These are phyloP conservation scores for Acidiella bohemica DNA, from an alignment of 495 filamentous ascomycete genomes.

Conservation along the genomic window DNA sequence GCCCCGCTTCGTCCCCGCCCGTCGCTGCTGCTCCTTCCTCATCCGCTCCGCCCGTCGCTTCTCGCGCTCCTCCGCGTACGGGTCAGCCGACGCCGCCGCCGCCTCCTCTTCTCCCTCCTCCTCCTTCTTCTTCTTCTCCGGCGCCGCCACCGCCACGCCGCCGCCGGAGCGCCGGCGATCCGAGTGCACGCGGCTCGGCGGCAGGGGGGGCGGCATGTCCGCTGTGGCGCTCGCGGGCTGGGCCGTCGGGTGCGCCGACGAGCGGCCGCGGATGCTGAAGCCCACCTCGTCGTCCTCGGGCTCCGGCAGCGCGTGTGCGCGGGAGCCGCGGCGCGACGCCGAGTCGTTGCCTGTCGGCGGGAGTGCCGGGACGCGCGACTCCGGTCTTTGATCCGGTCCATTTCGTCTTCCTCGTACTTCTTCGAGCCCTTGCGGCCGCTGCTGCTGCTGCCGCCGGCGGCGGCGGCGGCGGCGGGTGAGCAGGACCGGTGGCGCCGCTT, in stretches of 20 bases:
- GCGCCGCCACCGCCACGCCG: no score
- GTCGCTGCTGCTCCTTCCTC: constrained; percentile 48
- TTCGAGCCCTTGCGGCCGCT: no score
- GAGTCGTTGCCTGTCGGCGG: constrained; percentile 11
- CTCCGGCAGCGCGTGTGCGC: constrained; percentile 23
- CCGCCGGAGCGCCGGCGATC: no score
- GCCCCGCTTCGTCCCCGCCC: background rate
- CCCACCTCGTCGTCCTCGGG: constrained; percentile 16
- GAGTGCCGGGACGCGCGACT: constrained; percentile 18
- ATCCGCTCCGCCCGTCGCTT: constrained; percentile 62
- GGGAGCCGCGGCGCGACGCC: constrained; percentile 5
- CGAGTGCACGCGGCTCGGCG: no score
- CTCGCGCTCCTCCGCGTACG: constrained; percentile 64
- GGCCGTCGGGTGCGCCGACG: no score
- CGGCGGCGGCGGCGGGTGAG: no score
- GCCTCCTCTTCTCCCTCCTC: no score
- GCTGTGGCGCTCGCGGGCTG: no score
- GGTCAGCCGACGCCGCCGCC: constrained; percentile 37
- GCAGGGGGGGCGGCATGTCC: no score
- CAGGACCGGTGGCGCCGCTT: constrained; percentile 36
- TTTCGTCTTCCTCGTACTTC: constrained; percentile 11
- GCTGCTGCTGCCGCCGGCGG: no score
- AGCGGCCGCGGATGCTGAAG: constrained; percentile 31
- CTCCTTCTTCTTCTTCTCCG: no score
- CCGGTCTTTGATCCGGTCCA: constrained; percentile 30